Percentiles rank a stretch among this genome's conserved stretches.
Evolutionary conservation across 495 filamentous ascomycete species (phyloP).

Genomic region (Annulohypoxylon maeteangense): DNA sequence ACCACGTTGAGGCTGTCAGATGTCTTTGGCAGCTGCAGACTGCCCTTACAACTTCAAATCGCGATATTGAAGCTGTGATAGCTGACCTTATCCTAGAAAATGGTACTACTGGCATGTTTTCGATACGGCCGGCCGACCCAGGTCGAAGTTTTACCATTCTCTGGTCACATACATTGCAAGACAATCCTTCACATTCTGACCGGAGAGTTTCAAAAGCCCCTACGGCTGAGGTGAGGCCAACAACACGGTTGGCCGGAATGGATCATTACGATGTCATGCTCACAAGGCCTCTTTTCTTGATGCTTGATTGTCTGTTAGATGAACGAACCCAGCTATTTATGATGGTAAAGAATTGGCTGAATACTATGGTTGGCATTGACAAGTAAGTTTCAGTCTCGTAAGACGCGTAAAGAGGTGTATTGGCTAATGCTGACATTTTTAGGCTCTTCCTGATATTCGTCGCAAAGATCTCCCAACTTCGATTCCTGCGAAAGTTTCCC

Average conservation of each 20-base stretch:
- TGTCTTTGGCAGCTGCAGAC: slow-evolving; percentile 86
- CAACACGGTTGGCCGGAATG: slow-evolving; percentile 58
- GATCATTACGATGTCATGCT: slow-evolving; percentile 75
- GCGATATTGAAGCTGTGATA: slow-evolving; percentile 81
- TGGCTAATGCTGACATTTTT: slow-evolving; percentile 4
- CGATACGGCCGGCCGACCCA: slow-evolving; percentile 62
- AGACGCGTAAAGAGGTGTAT: neutral
- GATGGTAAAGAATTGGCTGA: slow-evolving; percentile 83
- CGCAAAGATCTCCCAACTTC: slow-evolving; percentile 62
- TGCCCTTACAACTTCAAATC: slow-evolving; percentile 58
- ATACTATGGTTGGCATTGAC: slow-evolving; percentile 74
- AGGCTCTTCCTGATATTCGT: slow-evolving; percentile 69
- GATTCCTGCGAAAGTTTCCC: slow-evolving; percentile 62
- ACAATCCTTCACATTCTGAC: slow-evolving; percentile 59
- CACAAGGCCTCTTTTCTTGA: slow-evolving; percentile 81
- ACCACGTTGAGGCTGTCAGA: slow-evolving; percentile 91
- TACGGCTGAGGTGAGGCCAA: slow-evolving; percentile 61
- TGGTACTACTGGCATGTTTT: slow-evolving; percentile 62
- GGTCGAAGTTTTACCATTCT: slow-evolving; percentile 75
- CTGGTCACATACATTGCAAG: slow-evolving; percentile 82
- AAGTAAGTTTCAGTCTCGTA: slow-evolving; percentile 56
- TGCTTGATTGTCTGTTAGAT: slow-evolving; percentile 81
- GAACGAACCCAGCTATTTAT: slow-evolving; percentile 78
- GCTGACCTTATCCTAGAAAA: slow-evolving; percentile 74
- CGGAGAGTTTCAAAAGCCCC: slow-evolving; percentile 60